A percentile compares a stretch with the other conserved stretches of the same genome.
Evolutionary conservation across 352 stramenopile species (phyloP).

Genomic region (Achlya hypogyna): DNA sequence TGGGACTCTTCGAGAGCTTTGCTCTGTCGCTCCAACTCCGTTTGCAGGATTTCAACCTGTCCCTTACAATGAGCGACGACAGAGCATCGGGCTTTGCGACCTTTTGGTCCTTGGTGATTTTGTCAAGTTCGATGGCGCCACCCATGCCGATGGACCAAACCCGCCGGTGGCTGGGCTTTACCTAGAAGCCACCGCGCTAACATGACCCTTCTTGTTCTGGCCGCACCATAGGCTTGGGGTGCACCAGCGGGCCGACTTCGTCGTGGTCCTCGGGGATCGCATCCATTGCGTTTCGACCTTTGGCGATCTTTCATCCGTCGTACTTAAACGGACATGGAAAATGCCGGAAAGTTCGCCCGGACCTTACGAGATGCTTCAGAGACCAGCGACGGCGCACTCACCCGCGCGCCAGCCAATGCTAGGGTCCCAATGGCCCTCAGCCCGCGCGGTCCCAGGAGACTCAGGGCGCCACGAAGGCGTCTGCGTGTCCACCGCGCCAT

Average conservation of each 20-base stretch:
- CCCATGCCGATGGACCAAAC: constrained; percentile 8
- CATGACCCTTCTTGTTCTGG: background rate
- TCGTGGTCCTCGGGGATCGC: background rate
- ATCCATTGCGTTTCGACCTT: background rate
- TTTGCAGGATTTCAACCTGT: constrained; percentile 37
- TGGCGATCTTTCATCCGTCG: background rate
- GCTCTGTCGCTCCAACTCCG: constrained; percentile 36
- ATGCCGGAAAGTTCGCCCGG: too few species aligned
- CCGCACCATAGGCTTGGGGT: background rate
- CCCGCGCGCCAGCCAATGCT: too few species aligned
- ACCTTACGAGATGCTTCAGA: too few species aligned
- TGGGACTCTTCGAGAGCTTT: constrained; percentile 39
- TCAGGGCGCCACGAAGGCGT: too few species aligned
- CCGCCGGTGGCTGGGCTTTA: constrained; percentile 6
- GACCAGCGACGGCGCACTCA: too few species aligned
- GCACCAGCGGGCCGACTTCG: background rate
- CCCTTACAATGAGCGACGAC: background rate
- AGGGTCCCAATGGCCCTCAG: too few species aligned
- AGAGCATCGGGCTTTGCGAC: background rate
- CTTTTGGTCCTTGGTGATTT: constrained; percentile 16
- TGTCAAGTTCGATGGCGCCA: background rate
- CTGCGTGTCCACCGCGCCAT: too few species aligned
- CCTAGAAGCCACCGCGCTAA: background rate
- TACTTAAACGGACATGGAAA: background rate
- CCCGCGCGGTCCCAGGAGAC: too few species aligned